Conservation (phyloP, 345 rosid genomes). For the Arabidopsis arenosa region DNA sequence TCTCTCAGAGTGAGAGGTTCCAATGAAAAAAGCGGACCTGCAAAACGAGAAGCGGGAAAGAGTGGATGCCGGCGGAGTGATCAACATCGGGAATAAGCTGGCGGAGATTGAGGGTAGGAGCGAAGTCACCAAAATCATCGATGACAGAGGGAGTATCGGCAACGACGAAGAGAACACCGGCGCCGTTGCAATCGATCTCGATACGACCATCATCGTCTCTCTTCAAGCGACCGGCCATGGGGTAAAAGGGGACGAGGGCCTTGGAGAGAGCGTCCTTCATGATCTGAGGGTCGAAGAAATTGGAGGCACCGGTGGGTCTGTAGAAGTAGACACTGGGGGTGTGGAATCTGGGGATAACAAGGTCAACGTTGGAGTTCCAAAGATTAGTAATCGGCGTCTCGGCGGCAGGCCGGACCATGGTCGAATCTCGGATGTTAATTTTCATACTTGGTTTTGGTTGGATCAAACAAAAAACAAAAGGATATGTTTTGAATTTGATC, state of each 20-base stretch:
- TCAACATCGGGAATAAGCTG: constrained; percentile 89
- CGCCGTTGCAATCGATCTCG: constrained; percentile 87
- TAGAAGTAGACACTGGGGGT: constrained; percentile 96
- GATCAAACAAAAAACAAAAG: background rate
- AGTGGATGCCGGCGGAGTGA: constrained; percentile 73
- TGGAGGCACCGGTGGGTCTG: constrained; percentile 61
- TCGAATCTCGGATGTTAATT: constrained; percentile 67
- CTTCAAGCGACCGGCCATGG: constrained; percentile 87
- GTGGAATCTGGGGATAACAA: constrained; percentile 88
- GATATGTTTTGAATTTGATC: background rate
- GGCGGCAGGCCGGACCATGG: constrained; percentile 74
- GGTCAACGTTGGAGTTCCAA: constrained; percentile 93
- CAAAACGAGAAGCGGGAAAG: constrained; percentile 82
- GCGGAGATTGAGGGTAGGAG: constrained; percentile 80
- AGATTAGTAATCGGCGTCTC: constrained; percentile 62
- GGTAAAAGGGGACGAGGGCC: constrained; percentile 87
- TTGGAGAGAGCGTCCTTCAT: constrained; percentile 73
- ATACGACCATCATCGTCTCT: constrained; percentile 84
- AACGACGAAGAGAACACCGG: constrained; percentile 82
- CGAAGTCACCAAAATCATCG: constrained; percentile 89
- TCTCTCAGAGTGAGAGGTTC: no score
- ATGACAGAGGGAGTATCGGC: constrained; percentile 71
- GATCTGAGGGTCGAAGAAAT: constrained; percentile 68
- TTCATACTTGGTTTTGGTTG: constrained; percentile 45
- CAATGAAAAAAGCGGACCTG: constrained; percentile 56